Percentiles rank a stretch among this genome's conserved stretches.
Evolutionary conservation across 768 basidiomycete species (phyloP).

Genomic region (Boletellus emodensis): DNA sequence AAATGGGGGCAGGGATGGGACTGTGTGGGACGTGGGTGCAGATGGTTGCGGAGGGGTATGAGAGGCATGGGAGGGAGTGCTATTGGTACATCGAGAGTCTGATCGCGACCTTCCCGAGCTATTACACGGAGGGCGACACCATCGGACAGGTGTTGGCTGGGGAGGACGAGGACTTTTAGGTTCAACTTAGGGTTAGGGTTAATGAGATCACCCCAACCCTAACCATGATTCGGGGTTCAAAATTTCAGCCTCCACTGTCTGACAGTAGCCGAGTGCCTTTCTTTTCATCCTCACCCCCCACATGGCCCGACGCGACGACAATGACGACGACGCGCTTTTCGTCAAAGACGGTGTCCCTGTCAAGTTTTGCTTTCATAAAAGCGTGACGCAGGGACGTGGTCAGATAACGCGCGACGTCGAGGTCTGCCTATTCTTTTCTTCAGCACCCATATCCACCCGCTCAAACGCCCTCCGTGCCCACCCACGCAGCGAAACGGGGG

Average conservation of each 20-base stretch:
- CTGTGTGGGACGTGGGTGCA: conserved; percentile 36
- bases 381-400: conserved; percentile 20
- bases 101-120: conserved; percentile 49
- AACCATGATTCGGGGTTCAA: conserved; percentile 29
- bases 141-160: background rate
- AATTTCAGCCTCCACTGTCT: conserved; percentile 12
- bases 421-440: conserved; percentile 5
- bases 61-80: conserved; percentile 14
- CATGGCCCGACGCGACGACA: background rate
- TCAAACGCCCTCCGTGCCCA: background rate
- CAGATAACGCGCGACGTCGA: conserved; percentile 19
- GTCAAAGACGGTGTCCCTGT: conserved; percentile 19
- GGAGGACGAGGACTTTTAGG: background rate
- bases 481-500: conserved; percentile 22
- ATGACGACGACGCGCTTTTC: conserved; percentile 15
- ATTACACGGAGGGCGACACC: conserved; percentile 28
- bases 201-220: conserved; percentile 22
- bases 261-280: no score
- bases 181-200: conserved; percentile 1
- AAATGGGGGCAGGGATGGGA: conserved; percentile 29
- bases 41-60: conserved; percentile 14
- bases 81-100: conserved; percentile 61
- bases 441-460: background rate
- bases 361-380: conserved; percentile 27
- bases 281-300: no score